Base-by-base conservation (phyloP, 2,329 filamentous ascomycete species). In the Talaromyces amestolkiae region DNA sequence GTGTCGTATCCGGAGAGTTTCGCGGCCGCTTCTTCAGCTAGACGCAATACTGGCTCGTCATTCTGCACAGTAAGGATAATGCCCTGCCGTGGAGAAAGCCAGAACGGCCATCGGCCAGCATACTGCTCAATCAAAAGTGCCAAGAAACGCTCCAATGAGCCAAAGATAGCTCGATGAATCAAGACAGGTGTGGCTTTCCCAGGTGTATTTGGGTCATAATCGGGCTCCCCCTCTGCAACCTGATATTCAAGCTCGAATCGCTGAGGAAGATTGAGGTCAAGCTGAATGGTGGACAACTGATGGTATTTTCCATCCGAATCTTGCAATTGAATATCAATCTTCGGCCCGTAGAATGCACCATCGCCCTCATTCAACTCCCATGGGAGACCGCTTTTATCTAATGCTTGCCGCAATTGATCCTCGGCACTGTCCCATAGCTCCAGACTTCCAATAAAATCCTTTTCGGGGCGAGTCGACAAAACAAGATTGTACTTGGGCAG, bases 281-380 rank as follows among this genome's bases (percentile, higher is more conserved):
- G 85, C 80, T 96, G 92, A 60, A 96, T 89, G 0, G 92, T 96
- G 3, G 92, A 93, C 2, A 93, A 91, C 75, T 96, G 92, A 74
- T 96, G 92, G 72, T 93, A 91, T 74, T 94, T 96, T 8, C 91
- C 91, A 72, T 91, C 86, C 0, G 89, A 89, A 73, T 96, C 92
- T 67, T 85, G 87, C 54, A 96, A 78, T 45, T 96, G 87, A 53
- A 96, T 91, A 73, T 96, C 92, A 69, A 96, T 96, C 79, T 96
- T 96, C 37, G 93, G 92, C 0, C 93, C 92, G 72, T 96, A 96
- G 73, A 96, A 96, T 3, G 92, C 92, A 15, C 93, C 92, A 67
- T 96, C 92, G 11, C 91, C 92, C 71, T 89, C 85, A 68, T 93
- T 94, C 65, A 94, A 70, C 2, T 84, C 85, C 91, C 91, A 96